These are phyloP conservation scores for Ceratobasidium sp. DNA, from an alignment of 1,284 basidiomycete genomes.

Conservation along the genomic window DNA sequence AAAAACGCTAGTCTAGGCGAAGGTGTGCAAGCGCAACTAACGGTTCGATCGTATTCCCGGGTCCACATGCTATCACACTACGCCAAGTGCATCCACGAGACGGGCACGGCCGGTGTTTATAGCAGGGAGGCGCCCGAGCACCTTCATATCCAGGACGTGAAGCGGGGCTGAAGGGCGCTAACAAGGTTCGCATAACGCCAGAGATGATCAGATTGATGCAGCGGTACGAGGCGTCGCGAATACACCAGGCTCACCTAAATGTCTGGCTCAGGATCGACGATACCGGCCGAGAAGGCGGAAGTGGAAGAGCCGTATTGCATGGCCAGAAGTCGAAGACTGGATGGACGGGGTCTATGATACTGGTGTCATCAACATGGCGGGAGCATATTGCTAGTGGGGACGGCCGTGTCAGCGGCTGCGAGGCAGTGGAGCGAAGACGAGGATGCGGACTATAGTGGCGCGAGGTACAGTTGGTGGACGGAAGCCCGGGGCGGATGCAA, in stretches of 20 bases:
- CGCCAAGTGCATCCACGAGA: conserved; percentile 3
- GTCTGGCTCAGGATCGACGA: neutral
- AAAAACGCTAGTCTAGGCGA: conserved; percentile 40
- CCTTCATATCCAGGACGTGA: conserved; percentile 30
- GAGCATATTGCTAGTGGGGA: too few species aligned
- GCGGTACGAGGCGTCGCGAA: conserved; percentile 5
- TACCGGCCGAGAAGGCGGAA: too few species aligned
- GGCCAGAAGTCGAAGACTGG: neutral
- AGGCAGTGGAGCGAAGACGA: too few species aligned
- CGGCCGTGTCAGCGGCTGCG: too few species aligned
- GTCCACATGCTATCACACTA: conserved; percentile 45
- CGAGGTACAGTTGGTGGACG: neutral
- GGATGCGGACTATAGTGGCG: neutral
- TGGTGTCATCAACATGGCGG: too few species aligned
- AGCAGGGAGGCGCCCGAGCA: conserved; percentile 45
- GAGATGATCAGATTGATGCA: conserved; percentile 47
- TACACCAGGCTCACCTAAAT: neutral
- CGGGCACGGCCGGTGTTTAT: conserved; percentile 44
- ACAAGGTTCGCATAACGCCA: conserved; percentile 12
- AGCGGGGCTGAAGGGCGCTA: conserved; percentile 38
- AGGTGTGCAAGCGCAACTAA: neutral
- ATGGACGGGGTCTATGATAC: too few species aligned
- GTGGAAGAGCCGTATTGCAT: neutral
- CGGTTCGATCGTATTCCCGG: conserved; percentile 31
- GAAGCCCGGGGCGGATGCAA: neutral